phyloP scores from a whole-genome alignment of 306 rosid species.

The Citrullus colocynthis region DNA sequence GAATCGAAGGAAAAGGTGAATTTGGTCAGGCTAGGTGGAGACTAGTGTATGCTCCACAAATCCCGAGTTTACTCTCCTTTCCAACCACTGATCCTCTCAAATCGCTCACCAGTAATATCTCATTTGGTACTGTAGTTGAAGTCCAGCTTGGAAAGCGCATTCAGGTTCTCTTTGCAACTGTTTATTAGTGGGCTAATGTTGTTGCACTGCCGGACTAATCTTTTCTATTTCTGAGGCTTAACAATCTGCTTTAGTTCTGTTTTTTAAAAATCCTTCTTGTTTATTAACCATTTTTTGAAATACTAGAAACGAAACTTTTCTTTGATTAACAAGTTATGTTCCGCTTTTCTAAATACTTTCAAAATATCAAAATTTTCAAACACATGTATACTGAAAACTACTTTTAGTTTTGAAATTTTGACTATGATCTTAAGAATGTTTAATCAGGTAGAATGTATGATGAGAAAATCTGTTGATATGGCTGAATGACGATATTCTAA shows the following conservation, averaged over 20 bases:
- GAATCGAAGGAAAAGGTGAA: slow-evolving; percentile 89
- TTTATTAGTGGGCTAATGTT: background rate
- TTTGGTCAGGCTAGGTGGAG: slow-evolving; percentile 86
- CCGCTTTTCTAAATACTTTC: background rate
- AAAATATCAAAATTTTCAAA: background rate
- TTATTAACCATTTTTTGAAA: no score
- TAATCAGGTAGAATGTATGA: background rate
- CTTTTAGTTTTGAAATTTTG: background rate
- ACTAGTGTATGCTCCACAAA: slow-evolving; percentile 74
- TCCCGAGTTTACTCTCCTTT: slow-evolving; percentile 52
- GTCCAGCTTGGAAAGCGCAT: slow-evolving; percentile 90
- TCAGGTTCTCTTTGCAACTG: slow-evolving; percentile 35
- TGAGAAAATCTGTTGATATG: background rate
- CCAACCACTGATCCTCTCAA: slow-evolving; percentile 55
- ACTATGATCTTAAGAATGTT: background rate
- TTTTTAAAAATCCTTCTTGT: background rate
- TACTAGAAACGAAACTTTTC: no score
- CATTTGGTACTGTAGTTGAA: slow-evolving; percentile 84
- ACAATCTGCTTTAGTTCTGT: background rate
- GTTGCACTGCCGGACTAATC: background rate
- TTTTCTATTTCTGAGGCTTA: background rate
- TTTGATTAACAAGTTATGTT: no score
- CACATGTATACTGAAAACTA: background rate
- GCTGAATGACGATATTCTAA: background rate
- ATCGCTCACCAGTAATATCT: slow-evolving; percentile 58